Conservation (phyloP, 805 yeast genomes). For the Saccharomyces paradoxus region DNA sequence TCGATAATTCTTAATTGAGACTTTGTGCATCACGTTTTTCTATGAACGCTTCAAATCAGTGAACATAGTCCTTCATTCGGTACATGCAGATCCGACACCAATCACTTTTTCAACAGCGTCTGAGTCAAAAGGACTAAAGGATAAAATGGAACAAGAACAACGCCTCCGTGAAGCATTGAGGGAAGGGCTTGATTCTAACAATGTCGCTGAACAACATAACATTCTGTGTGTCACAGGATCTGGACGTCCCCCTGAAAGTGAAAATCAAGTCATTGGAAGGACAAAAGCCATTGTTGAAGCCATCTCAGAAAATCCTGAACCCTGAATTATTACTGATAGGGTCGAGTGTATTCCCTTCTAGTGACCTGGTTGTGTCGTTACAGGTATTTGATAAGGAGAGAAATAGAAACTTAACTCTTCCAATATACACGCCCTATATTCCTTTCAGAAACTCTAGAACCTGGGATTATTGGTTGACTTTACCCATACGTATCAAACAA, state of each 20-base stretch:
- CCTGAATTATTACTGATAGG: slow-evolving; percentile 38
- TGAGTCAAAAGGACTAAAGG: not conserved
- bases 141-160: not conserved
- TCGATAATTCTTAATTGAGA: not conserved
- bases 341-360: slow-evolving; percentile 31
- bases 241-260: slow-evolving; percentile 41
- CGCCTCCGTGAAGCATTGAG: not conserved
- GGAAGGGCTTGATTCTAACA: not conserved
- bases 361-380: slow-evolving; percentile 38
- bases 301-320: slow-evolving; percentile 39
- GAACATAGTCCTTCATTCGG: not conserved
- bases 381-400: slow-evolving; percentile 37
- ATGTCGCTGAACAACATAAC: slow-evolving; percentile 22
- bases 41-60: not conserved
- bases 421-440: slow-evolving; percentile 42
- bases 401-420: slow-evolving; percentile 40
- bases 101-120: not conserved
- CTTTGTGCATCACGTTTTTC: not conserved
- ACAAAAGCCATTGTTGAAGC: slow-evolving; percentile 32
- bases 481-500: slow-evolving; percentile 68
- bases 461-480: slow-evolving; percentile 66
- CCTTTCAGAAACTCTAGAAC: slow-evolving; percentile 38
- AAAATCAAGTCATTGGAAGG: slow-evolving; percentile 45
- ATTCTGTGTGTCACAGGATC: slow-evolving; percentile 50
- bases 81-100: not conserved